A percentile compares a stretch with the other conserved stretches of the same genome.
Conservation (phyloP, 78 protist genomes). For the Dictyostelium brefeldianum region DNA sequence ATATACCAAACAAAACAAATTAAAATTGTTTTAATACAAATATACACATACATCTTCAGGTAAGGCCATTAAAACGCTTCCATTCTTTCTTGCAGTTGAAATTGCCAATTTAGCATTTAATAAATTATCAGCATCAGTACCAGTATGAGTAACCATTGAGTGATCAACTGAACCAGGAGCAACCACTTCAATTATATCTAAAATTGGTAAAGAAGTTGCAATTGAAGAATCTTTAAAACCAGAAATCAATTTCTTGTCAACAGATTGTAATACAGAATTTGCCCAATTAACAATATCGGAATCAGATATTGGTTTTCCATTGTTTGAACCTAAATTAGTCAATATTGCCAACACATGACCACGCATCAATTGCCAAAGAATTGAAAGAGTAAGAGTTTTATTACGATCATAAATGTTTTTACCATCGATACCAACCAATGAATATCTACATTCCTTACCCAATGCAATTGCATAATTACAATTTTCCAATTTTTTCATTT, state of each 20-base stretch:
- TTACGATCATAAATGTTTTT: slow-evolving; percentile 92
- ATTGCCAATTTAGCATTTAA: slow-evolving; percentile 89
- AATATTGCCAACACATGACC: slow-evolving; percentile 39
- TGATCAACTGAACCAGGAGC: slow-evolving; percentile 87
- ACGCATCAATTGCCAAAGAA: slow-evolving; percentile 90
- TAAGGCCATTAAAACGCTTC: slow-evolving; percentile 91
- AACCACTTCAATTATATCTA: slow-evolving; percentile 90
- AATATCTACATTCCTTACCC: slow-evolving; percentile 74
- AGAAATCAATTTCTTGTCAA: slow-evolving; percentile 63
- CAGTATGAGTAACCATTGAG: slow-evolving; percentile 65
- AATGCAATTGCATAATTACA: slow-evolving; percentile 90
- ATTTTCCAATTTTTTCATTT: slow-evolving; percentile 81
- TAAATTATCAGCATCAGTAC: slow-evolving; percentile 80
- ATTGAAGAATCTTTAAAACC: slow-evolving; percentile 83
- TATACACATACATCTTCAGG: slow-evolving; percentile 95
- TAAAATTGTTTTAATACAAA: no score
- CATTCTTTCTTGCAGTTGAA: slow-evolving; percentile 85
- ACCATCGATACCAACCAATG: slow-evolving; percentile 92
- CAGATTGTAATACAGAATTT: slow-evolving; percentile 61
- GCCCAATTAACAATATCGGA: slow-evolving; percentile 88
- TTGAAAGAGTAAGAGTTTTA: slow-evolving; percentile 88
- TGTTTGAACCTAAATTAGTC: neutral
- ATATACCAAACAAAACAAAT: no score
- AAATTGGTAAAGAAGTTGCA: slow-evolving; percentile 70
- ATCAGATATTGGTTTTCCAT: slow-evolving; percentile 73